These are phyloP conservation scores for Candida tropicalis DNA, from an alignment of 1,139 yeast species.

Conservation along the genomic window DNA sequence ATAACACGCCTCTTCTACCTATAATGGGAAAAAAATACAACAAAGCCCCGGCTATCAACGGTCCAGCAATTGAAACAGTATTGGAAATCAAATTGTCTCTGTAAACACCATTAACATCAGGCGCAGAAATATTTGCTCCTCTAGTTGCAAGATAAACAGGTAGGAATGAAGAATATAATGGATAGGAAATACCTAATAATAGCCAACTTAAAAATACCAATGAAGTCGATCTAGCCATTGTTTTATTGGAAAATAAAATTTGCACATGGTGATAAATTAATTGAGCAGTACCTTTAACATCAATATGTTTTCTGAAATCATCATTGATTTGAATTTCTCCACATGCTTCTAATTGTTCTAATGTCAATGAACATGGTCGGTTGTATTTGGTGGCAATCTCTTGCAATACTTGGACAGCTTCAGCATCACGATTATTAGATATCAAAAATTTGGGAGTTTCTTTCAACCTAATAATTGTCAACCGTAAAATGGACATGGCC, in stretches of 20 bases:
- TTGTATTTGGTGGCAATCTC: constrained; percentile 31
- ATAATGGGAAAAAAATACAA: constrained; percentile 42
- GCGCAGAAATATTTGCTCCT: constrained; percentile 45
- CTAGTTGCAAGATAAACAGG: constrained; percentile 49
- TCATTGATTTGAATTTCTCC: constrained; percentile 27
- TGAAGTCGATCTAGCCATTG: constrained; percentile 40
- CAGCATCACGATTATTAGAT: constrained; percentile 36
- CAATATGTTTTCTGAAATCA: constrained; percentile 21
- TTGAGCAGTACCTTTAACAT: constrained; percentile 19
- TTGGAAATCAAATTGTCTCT: constrained; percentile 55
- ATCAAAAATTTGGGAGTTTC: constrained; percentile 42
- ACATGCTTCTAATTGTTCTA: constrained; percentile 30
- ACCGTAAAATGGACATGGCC: constrained; percentile 29
- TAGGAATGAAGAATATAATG: constrained; percentile 52
- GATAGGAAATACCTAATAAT: constrained; percentile 54
- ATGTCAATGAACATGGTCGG: constrained; percentile 30
- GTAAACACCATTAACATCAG: constrained; percentile 42
- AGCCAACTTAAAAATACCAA: constrained; percentile 51
- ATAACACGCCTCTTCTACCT: constrained; percentile 60
- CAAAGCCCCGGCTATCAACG: constrained; percentile 52
- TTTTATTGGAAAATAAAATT: constrained; percentile 40
- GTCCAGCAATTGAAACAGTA: constrained; percentile 57
- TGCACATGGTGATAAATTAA: constrained; percentile 27
- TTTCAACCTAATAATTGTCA: constrained; percentile 27
- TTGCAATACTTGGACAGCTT: constrained; percentile 32